Percentiles rank a stretch among this genome's conserved stretches.
Evolutionary conservation across 2,329 filamentous ascomycete species (phyloP).

Genomic region (Mycogone perniciosa): DNA sequence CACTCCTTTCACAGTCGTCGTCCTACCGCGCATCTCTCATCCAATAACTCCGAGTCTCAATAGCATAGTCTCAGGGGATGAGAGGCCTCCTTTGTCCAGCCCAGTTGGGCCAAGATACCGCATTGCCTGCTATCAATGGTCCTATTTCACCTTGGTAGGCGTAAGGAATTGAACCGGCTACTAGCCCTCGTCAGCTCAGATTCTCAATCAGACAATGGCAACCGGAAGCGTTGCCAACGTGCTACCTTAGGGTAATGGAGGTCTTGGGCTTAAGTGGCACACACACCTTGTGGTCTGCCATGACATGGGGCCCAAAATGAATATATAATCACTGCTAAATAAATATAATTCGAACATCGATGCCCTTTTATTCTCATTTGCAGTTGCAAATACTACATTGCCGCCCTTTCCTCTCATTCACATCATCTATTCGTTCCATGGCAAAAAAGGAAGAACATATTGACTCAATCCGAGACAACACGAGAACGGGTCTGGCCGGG

Average conservation of each 20-base stretch:
- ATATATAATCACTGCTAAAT: no score
- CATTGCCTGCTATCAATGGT: slow-evolving; percentile 57
- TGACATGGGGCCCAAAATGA: slow-evolving; percentile 30
- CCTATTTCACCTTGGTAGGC: slow-evolving; percentile 60
- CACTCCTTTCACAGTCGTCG: no score
- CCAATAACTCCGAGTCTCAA: neutral
- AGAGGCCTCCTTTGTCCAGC: slow-evolving; percentile 10
- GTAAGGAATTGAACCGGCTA: neutral
- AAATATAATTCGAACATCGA: no score
- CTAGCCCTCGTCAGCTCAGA: neutral
- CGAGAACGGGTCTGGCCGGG: slow-evolving; percentile 35
- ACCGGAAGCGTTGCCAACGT: slow-evolving; percentile 52
- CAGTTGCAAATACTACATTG: no score
- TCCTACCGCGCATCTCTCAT: neutral
- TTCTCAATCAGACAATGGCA: slow-evolving; percentile 34
- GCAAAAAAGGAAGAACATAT: neutral
- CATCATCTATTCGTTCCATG: neutral
- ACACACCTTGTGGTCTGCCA: slow-evolving; percentile 64
- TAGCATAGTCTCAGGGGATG: neutral
- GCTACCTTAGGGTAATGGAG: slow-evolving; percentile 48
- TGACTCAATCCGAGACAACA: neutral
- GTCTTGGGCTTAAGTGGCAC: slow-evolving; percentile 63
- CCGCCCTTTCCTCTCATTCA: no score
- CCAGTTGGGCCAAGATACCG: slow-evolving; percentile 43
- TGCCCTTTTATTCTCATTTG: no score